Conservation (phyloP, 208 protist genomes). For the Leishmania mexicana region DNA sequence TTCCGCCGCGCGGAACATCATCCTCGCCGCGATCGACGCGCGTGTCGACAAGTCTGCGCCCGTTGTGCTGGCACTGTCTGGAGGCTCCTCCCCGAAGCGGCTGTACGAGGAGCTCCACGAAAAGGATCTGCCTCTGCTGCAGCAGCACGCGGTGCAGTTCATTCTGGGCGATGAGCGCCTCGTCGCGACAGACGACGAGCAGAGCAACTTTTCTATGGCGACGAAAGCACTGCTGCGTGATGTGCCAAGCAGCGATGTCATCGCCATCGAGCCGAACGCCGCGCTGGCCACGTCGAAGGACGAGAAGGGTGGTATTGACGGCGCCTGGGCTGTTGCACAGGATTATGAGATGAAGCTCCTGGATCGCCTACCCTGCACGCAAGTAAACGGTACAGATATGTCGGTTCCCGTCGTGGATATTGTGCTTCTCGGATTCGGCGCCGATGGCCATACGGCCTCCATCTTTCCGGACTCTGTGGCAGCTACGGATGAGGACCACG, state of each 20-base stretch:
- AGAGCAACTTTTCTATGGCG: slow-evolving; percentile 78
- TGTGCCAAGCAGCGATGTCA: slow-evolving; percentile 45
- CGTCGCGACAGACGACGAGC: slow-evolving; percentile 40
- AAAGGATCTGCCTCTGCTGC: slow-evolving; percentile 45
- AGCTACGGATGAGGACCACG: slow-evolving; percentile 30
- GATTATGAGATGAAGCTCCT: slow-evolving; percentile 42
- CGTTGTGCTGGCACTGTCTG: slow-evolving; percentile 68
- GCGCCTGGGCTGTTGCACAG: slow-evolving; percentile 43
- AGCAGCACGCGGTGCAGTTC: slow-evolving; percentile 45
- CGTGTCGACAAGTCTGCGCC: slow-evolving; percentile 11
- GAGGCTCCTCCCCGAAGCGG: slow-evolving; percentile 70
- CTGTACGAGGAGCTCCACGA: slow-evolving; percentile 56
- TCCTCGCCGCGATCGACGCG: slow-evolving; percentile 29
- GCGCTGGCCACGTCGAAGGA: slow-evolving; percentile 37
- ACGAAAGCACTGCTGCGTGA: slow-evolving; percentile 52
- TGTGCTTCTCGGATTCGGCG: slow-evolving; percentile 79
- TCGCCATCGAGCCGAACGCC: slow-evolving; percentile 41
- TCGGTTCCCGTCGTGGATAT: slow-evolving; percentile 65
- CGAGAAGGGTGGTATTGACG: slow-evolving; percentile 30
- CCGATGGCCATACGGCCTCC: slow-evolving; percentile 84
- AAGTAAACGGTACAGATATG: slow-evolving; percentile 4
- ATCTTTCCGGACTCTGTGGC: slow-evolving; percentile 78
- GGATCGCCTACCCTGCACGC: slow-evolving; percentile 13
- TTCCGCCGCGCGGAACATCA: slow-evolving; percentile 40
- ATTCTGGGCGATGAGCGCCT: slow-evolving; percentile 81